A percentile compares a stretch with the other conserved stretches of the same genome.
phyloP scores from a whole-genome alignment of 352 stramenopile species.

The Stephanocyclus meneghinianus region DNA sequence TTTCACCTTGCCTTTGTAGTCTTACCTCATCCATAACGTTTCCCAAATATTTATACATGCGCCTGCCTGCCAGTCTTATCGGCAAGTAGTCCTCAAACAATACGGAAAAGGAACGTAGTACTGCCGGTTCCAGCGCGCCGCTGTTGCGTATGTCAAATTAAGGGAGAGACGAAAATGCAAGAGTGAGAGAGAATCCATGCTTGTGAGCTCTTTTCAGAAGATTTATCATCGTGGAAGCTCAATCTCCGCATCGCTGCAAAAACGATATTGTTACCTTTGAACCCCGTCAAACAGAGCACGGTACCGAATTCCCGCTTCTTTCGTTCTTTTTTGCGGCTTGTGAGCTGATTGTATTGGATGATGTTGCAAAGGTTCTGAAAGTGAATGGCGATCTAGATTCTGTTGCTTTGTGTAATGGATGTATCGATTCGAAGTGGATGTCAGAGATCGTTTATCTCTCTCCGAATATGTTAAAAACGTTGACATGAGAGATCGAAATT shows the following conservation, averaged over 20 bases:
- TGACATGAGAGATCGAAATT: conserved; percentile 36
- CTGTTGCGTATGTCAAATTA: background rate
- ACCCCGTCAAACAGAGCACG: conserved; percentile 60
- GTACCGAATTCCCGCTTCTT: conserved; percentile 48
- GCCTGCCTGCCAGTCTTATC: conserved; percentile 60
- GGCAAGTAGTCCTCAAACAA: conserved; percentile 75
- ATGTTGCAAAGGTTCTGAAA: too few species aligned
- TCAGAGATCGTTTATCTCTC: conserved; percentile 46
- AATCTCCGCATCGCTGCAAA: background rate
- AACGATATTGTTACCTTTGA: conserved; percentile 1
- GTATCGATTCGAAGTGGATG: conserved; percentile 44
- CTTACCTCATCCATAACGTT: conserved; percentile 53
- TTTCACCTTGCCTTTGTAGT: conserved; percentile 42
- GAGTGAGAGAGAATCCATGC: background rate
- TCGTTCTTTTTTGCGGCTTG: conserved; percentile 19
- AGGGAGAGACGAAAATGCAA: background rate
- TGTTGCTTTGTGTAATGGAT: conserved; percentile 10
- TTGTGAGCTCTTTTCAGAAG: background rate
- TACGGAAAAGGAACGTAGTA: conserved; percentile 69
- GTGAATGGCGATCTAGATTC: background rate
- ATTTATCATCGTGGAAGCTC: too few species aligned
- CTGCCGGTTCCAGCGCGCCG: conserved; percentile 42
- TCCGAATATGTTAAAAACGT: conserved; percentile 47
- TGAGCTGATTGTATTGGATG: background rate
- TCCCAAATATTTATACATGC: conserved; percentile 56